A percentile compares a stretch with the other conserved stretches of the same genome.
phyloP scores from a whole-genome alignment of 768 basidiomycete genomes.

The Leccinum arenicola region DNA sequence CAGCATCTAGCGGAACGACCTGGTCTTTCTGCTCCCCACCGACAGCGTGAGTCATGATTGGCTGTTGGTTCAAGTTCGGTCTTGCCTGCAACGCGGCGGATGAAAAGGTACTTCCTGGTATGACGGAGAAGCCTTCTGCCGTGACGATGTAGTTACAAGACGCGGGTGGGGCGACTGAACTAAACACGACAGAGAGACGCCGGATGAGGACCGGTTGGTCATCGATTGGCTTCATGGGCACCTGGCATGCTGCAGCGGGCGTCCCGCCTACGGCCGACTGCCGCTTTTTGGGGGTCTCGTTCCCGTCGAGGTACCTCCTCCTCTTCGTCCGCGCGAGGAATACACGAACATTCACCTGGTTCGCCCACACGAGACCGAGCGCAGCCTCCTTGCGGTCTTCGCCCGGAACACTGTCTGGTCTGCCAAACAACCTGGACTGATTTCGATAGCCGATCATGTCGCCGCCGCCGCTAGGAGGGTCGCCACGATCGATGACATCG shows the following conservation, averaged over 20 bases:
- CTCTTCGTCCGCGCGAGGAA: slow-evolving; percentile 31
- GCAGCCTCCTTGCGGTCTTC: slow-evolving; percentile 73
- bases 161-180: slow-evolving; percentile 51
- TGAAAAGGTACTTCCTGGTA: slow-evolving; percentile 25
- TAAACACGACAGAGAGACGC: slow-evolving; percentile 76
- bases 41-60: slow-evolving; percentile 11
- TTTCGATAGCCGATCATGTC: slow-evolving; percentile 56
- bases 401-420: slow-evolving; percentile 55
- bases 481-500: slow-evolving; percentile 59
- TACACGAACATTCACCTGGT: no score
- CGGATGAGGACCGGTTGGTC: slow-evolving; percentile 57
- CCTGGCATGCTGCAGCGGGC: not conserved
- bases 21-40: slow-evolving; percentile 12
- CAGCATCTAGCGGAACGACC: slow-evolving; percentile 37
- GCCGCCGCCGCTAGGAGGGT: slow-evolving; percentile 4
- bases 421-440: slow-evolving; percentile 76
- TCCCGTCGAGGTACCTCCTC: slow-evolving; percentile 50
- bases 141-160: slow-evolving; percentile 79
- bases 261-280: slow-evolving; percentile 10
- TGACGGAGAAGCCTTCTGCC: slow-evolving; percentile 48
- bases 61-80: not conserved
- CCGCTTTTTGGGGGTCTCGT: slow-evolving; percentile 28
- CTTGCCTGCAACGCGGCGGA: slow-evolving; percentile 1
- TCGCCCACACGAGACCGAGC: slow-evolving; percentile 82
- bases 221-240: slow-evolving; percentile 25